These are phyloP conservation scores for Fusarium sp. DNA, from an alignment of 2,329 filamentous ascomycete species.

Conservation along the genomic window DNA sequence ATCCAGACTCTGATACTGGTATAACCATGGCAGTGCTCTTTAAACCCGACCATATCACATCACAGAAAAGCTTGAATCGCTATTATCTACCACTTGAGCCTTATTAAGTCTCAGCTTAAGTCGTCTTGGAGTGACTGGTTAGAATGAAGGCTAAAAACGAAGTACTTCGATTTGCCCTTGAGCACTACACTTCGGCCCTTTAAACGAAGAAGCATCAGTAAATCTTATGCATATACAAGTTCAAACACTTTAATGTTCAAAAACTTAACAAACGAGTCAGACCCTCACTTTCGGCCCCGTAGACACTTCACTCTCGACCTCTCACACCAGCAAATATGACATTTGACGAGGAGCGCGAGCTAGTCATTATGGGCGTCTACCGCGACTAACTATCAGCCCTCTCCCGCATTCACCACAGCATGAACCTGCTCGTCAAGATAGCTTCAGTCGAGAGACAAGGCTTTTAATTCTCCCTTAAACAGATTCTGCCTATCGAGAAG, in stretches of 20 bases:
- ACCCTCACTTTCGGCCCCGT: not conserved
- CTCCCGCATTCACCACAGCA: too few species aligned
- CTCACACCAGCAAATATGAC: too few species aligned
- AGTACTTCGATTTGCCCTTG: not conserved
- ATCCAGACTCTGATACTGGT: not conserved
- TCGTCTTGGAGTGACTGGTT: not conserved
- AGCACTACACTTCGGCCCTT: not conserved
- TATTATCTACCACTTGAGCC: not conserved
- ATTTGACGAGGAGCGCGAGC: too few species aligned
- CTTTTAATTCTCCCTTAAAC: too few species aligned
- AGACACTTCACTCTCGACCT: not conserved
- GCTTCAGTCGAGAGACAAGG: too few species aligned
- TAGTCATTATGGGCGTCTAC: too few species aligned
- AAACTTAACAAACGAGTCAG: not conserved
- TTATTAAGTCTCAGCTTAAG: not conserved
- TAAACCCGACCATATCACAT: not conserved
- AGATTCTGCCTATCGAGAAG: too few species aligned
- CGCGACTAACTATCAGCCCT: too few species aligned
- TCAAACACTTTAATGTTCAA: not conserved
- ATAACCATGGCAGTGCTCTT: not conserved
- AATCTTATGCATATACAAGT: not conserved
- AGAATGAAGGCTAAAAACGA: not conserved
- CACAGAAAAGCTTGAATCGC: not conserved
- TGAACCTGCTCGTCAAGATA: too few species aligned
- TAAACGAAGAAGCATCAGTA: not conserved